Evolutionary conservation across 2,329 filamentous ascomycete genomes (phyloP).

Genomic region (Fusarium verrucosum): DNA sequence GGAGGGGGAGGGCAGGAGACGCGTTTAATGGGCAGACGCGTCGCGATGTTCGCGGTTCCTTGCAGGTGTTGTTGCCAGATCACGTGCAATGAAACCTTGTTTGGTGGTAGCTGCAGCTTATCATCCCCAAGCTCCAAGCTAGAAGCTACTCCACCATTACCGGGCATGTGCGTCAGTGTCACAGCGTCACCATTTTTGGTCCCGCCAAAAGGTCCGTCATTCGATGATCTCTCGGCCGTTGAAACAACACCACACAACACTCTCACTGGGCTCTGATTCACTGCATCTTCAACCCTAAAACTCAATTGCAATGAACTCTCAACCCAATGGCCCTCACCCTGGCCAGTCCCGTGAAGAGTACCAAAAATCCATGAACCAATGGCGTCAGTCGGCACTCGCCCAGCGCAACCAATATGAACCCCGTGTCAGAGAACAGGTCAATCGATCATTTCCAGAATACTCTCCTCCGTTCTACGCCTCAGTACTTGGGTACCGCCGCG

Average conservation of each 20-base stretch:
- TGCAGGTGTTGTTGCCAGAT: slow-evolving; percentile 17
- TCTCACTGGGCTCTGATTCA: neutral
- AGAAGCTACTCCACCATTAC: slow-evolving; percentile 5
- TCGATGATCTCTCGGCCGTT: slow-evolving; percentile 17
- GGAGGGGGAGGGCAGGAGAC: slow-evolving; percentile 23
- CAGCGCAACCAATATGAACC: slow-evolving; percentile 46
- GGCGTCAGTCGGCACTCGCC: slow-evolving; percentile 44
- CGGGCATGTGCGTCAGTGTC: slow-evolving; percentile 28
- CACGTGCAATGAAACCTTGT: slow-evolving; percentile 45
- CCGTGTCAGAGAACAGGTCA: slow-evolving; percentile 46
- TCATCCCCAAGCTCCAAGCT: slow-evolving; percentile 28
- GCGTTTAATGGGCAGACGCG: slow-evolving; percentile 44
- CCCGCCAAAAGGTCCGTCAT: slow-evolving; percentile 34
- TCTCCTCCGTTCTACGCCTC: slow-evolving; percentile 47
- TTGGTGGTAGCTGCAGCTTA: slow-evolving; percentile 17
- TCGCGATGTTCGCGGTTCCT: slow-evolving; percentile 35
- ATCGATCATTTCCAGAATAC: slow-evolving; percentile 47
- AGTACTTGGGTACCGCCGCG: slow-evolving; percentile 43
- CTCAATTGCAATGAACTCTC: slow-evolving; percentile 29
- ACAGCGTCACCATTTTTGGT: slow-evolving; percentile 40
- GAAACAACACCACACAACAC: neutral
- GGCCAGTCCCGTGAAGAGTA: slow-evolving; percentile 39
- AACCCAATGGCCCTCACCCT: slow-evolving; percentile 24
- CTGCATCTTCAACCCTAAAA: neutral
- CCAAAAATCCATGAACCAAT: slow-evolving; percentile 46